Base-by-base conservation (phyloP, 1,139 yeast species). In the Geotrichum klebahnii region DNA sequence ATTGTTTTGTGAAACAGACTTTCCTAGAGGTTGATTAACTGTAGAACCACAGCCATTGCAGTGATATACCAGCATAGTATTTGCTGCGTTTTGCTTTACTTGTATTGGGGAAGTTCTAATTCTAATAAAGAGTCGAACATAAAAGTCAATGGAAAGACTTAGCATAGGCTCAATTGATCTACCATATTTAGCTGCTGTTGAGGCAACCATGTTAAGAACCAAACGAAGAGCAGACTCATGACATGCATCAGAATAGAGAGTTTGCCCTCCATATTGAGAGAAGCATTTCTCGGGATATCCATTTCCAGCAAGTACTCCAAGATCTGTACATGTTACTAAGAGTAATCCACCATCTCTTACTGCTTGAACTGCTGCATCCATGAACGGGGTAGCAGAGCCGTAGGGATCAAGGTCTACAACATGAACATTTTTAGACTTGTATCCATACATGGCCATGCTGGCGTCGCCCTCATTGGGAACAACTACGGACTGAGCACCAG, bases 211-310 rank as follows among this genome's bases (percentile, higher is more conserved):
- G 57, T 82, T 78, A 42, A 92, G 71, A 10, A 92, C 92, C 54
- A 92, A 73, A 58, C 98, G 74, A 51, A 92, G 72, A 0, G 97
- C 98, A 31, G 88, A 84, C 67, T 92, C 98, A 67, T 92, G 98
- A 44, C 92, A 84, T 33, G 90, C 81, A 62, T 87, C 97, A 37
- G 81, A 77, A 63, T 86, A 80, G 61, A 83, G 72, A 37, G 90
- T 82, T 50, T 81, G 83, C 19, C 98, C 98, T n/a, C 98, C 97
- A 64, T 92, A 92, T 28, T 86, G 74, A 0, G 97, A 89, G 72
- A 81, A 92, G 67, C 97, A 90, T 67, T 92, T 92, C 61, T 92
- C 98, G 0, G 97, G 97, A 66, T 90, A 90, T n/a, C 96, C 94
- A 56, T 84, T 83, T 6, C 98, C 98, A 0, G 97, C 98, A 50